A percentile compares a stretch with the other conserved stretches of the same genome.
phyloP scores from a whole-genome alignment of 73 alveolate species.

The Symbiodinium pilosum region DNA sequence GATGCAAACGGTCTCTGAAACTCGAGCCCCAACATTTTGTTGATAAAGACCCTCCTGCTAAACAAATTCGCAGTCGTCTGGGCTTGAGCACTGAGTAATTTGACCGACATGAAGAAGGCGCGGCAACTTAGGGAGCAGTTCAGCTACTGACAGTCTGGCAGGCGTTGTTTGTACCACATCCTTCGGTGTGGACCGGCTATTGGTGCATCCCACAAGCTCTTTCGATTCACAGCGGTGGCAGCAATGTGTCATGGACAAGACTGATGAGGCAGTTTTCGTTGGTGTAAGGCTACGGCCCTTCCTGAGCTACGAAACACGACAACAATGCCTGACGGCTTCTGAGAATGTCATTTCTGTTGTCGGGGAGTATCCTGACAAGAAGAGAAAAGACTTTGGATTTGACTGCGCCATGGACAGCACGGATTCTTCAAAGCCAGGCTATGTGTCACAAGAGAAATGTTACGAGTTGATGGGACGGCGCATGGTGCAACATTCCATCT shows the following conservation, averaged over 20 bases:
- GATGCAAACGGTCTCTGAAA: too few relatives aligned
- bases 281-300: constrained; percentile 7
- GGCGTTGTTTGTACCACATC: too few relatives aligned
- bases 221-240: too few relatives aligned
- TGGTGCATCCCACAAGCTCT: too few relatives aligned
- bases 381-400: background rate
- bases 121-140: too few relatives aligned
- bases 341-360: background rate
- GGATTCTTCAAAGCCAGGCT: background rate
- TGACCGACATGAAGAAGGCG: too few relatives aligned
- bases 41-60: too few relatives aligned
- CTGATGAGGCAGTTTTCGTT: background rate
- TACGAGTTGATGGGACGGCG: constrained; percentile 11
- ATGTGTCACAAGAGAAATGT: constrained; percentile 9
- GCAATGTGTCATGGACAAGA: background rate
- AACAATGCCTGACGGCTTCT: constrained; percentile 9
- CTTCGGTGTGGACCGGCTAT: too few relatives aligned
- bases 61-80: too few relatives aligned
- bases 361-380: background rate
- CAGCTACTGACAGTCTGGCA: too few relatives aligned
- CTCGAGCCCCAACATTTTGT: too few relatives aligned
- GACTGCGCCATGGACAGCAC: constrained; percentile 7
- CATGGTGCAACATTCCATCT: constrained; percentile 10
- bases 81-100: too few relatives aligned
- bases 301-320: constrained; percentile 1